Base-by-base conservation (phyloP, 2,329 filamentous ascomycete species). In the Fusarium equiseti region DNA sequence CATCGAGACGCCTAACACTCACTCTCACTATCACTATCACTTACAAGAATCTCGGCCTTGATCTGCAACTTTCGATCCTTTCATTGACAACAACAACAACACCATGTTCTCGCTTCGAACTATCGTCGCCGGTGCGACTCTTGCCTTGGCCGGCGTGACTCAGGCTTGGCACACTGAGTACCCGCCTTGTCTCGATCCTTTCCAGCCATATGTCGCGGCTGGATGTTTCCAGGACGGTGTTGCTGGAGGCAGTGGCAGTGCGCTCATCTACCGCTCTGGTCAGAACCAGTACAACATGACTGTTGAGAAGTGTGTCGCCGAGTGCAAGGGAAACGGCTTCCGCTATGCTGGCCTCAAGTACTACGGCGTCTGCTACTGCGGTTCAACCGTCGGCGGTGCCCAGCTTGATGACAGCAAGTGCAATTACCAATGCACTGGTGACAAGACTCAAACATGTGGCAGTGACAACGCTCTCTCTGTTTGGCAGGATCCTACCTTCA, bases 291-390 rank as follows among this genome's bases (percentile, higher is more conserved):
- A 67, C 24, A 77, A 79, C 72, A 86, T 85, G 82, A 87, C 84
- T 3, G 79, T 84, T 32, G 82, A 85, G 77, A 79, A 78, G 70
- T 87, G 85, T 68, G 77, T 82, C 43, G 77, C 83, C 44, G 81
- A 82, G 55, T 87, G 85, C 81, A 86, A 86, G 76, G 84, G 83
- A 60, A 85, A 86, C 68, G 81, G 83, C 45, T 87, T 83, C 76
- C 80, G 83, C 52, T 85, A 86, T 66, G 83, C 85, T 68, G 85
- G 85, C 59, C 81, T 87, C 35, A 81, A 83, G 66, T 86, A 85
- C 76, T 83, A 86, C 64, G 85, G 84, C 61, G 79, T 83, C 44
- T 88, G 87, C 79, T 88, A 87, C 76, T 85, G 85, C 68, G 82
- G 85, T 32, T 79, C 86, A 66, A 84, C 84, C 29, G 82, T 87